phyloP scores from a whole-genome alignment of 441 rosid species.

The Aleurites moluccanus region DNA sequence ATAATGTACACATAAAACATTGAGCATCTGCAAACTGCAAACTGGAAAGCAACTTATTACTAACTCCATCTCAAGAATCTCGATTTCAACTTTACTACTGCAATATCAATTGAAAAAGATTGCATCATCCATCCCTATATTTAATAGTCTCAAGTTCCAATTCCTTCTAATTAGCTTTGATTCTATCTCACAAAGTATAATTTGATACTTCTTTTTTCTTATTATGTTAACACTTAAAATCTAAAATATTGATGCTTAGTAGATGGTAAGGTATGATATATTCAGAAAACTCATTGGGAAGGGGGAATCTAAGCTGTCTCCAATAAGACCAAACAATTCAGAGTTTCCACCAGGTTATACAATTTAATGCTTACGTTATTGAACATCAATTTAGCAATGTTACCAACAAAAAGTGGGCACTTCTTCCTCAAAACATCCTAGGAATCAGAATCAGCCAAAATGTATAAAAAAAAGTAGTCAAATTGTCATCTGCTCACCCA shows the following conservation, averaged over 20 bases:
- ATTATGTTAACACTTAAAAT: not conserved
- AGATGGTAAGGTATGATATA: not conserved
- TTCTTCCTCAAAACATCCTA: not conserved
- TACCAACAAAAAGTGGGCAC: not conserved
- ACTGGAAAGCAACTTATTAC: not conserved
- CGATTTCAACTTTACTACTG: not conserved
- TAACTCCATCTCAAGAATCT: not conserved
- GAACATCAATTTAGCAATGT: not conserved
- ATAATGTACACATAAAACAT: not conserved
- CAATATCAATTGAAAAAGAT: not conserved
- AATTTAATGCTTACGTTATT: not conserved
- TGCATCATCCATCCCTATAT: not conserved
- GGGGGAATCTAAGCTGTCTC: not conserved
- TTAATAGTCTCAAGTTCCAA: not conserved
- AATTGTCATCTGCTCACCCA: not conserved
- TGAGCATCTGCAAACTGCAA: not conserved
- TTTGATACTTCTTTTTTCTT: not conserved
- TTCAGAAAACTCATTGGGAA: not conserved
- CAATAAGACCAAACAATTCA: not conserved
- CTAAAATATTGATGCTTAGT: not conserved
- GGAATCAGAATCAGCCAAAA: not conserved
- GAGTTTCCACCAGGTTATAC: not conserved
- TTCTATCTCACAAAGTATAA: not conserved
- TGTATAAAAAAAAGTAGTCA: not conserved
- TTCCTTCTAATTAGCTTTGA: not conserved